Evolutionary conservation across 306 rosid species (phyloP).

Genomic region (Amphicarpaea edgeworthii): DNA sequence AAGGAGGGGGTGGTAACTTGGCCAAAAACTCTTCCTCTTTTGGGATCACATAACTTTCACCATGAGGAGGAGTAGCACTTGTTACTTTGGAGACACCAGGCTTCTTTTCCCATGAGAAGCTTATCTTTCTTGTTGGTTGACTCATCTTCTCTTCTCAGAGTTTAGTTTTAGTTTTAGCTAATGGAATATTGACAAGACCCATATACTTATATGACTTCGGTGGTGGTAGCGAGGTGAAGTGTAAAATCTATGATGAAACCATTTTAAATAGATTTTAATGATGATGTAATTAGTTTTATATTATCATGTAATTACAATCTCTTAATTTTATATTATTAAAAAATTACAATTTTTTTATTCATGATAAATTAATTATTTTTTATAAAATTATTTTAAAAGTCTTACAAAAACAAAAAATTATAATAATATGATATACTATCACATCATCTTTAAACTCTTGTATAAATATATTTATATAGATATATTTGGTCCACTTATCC

Average conservation of each 20-base stretch:
- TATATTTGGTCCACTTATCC: slow-evolving; percentile 15
- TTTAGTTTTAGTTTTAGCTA: neutral
- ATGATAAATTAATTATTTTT: no score
- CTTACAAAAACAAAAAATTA: no score
- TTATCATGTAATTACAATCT: no score
- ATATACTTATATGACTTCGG: neutral
- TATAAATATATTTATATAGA: slow-evolving; percentile 44
- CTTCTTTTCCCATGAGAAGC: slow-evolving; percentile 86
- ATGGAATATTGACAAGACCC: slow-evolving; percentile 26
- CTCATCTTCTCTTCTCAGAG: slow-evolving; percentile 42
- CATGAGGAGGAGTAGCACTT: slow-evolving; percentile 6
- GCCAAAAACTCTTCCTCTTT: slow-evolving; percentile 36
- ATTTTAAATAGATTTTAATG: no score
- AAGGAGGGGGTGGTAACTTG: slow-evolving; percentile 71
- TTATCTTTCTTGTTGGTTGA: slow-evolving; percentile 47
- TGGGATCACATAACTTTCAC: slow-evolving; percentile 25
- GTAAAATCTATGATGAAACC: slow-evolving; percentile 25
- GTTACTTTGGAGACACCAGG: slow-evolving; percentile 65
- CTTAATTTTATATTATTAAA: no score
- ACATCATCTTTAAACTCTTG: no score
- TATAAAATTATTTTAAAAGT: no score
- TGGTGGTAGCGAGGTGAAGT: neutral
- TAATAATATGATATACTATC: no score
- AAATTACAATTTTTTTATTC: no score
- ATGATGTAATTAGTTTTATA: no score